Base-by-base conservation (phyloP, 2,329 filamentous ascomycete genomes). In the Coniochaeta sp. region DNA sequence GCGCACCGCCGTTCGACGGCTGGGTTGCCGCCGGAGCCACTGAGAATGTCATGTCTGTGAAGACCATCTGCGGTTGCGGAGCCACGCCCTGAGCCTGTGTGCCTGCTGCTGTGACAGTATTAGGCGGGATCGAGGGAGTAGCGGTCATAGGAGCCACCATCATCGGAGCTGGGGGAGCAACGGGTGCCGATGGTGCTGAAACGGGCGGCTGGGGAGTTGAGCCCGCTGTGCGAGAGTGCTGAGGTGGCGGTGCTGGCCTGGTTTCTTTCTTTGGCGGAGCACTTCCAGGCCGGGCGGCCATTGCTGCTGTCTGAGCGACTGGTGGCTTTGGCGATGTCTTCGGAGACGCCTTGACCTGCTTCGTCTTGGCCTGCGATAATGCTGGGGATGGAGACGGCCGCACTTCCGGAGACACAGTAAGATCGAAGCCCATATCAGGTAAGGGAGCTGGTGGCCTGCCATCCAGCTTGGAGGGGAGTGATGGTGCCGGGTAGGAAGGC, bases 21-120 rank as follows among this genome's bases (percentile, higher is more conserved):
- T 63, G 63, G 48, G 64, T 67, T 9, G 70, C 54, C 8, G 70
- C 55, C 1, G 77, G 74, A 1, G 74, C 78, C 4, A 81, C 66
- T 0, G 75, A 73, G 56, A 82, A 82, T 31, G 77, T 71, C 76
- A 81, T 81, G 55, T 81, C 70, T 13, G 78, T 81, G 57, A 81
- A 82, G 55, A 73, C 73, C 7, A 74, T 67, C 49, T 73, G 71
- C n/a, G 70, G 62, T 46, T 66, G 63, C 16, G 58, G 48, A 4
- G 58, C 50, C 10, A 22, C n/a, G n/a, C 18, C 38, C 9, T 42
- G 38, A 42, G 20, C 18, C 12, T 42, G 38, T 2, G 12, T 4
- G 7, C 12, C 10, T 4, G 51, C 51, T 46, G 33, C 26, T 42
- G 20, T 13, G 33, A 28, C 20, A 31, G 12, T 18, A 28, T 38